Evolutionary conservation across 2,329 filamentous ascomycete species (phyloP), one percentile per base, ranked within the genome.

Genomic region (Claviceps sp.): DNA sequence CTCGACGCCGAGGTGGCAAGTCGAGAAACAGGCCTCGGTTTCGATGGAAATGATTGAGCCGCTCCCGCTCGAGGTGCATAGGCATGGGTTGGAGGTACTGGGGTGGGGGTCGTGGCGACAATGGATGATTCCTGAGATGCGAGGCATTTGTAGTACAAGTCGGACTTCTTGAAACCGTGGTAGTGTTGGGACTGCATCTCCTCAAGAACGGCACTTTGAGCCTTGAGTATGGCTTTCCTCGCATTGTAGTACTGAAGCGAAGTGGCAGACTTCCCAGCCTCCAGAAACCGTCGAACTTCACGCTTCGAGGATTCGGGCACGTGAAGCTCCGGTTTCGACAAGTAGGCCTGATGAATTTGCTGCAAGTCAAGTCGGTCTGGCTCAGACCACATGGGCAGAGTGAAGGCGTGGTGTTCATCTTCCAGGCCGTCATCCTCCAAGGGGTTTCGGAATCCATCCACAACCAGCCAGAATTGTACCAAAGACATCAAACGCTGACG

Each of bases 391-490:
- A 81, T 78, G 2, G 78, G 73, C 17, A 85, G 67, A 29, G 74
- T 76, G 1, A 80, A 71, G 2, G 84, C 78, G 1, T 80, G 72
- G 37, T 80, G 74, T 29, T 81, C 82, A 54, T 93, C 86, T 20
- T 71, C 69, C 13, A 62, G 62, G 38, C 84, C 83, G 60, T 80
- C 77, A 57, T 91, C 87, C 67, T 98, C 93, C 2, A 98, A 71
- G 0, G 93, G 94, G 59, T 94, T 95, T 43, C 94, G 85, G 59
- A 97, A 88, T 0, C 93, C 91, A 68, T 98, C 93, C 5, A 97
- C 93, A 3, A 97, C 93, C 42, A 98, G 83, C 89, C 91, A 98
- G 66, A 97, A 98, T 62, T 98, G 93, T 5, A 98, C 90, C 46
- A 96, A 71, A 14, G 86, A 79, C 84, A 97, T 91, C 26, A 91